Evolutionary conservation across 441 rosid genomes (phyloP).

Genomic region (Populus hybrid): DNA sequence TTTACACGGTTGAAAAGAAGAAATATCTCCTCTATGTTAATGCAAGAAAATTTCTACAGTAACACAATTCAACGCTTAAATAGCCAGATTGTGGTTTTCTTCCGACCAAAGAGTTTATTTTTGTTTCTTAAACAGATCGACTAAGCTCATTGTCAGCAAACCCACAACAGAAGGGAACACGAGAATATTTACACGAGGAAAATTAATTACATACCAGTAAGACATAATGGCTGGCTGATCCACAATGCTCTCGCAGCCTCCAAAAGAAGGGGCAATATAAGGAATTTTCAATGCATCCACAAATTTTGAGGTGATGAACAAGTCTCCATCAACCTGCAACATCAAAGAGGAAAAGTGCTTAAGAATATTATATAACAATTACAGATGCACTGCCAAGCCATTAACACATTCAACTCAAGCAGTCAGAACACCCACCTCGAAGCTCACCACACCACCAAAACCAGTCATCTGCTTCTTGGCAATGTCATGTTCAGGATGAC

Average conservation of each 20-base stretch:
- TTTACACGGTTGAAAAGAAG: not conserved
- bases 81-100: not conserved
- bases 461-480: conserved; percentile 97
- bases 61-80: too few species aligned
- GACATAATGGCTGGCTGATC: conserved; percentile 99
- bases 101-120: not conserved
- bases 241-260: conserved; percentile 96
- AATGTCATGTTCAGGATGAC: conserved; percentile 89
- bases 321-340: conserved; percentile 75
- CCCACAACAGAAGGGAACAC: not conserved
- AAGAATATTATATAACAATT: not conserved
- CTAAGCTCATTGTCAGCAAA: not conserved
- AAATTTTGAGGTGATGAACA: conserved; percentile 62
- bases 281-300: conserved; percentile 89
- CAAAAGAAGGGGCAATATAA: conserved; percentile 96
- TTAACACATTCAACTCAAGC: not conserved
- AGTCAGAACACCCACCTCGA: conserved; percentile 57
- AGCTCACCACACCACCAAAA: conserved; percentile 97
- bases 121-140: not conserved
- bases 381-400: conserved; percentile 4
- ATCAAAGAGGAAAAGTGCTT: not conserved
- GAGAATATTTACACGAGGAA: not conserved
- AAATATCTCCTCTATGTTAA: not conserved
- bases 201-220: conserved; percentile 53
- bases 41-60: not conserved